A percentile compares a stretch with the other conserved stretches of the same genome.
These are phyloP conservation scores for Fremontodendron californicum DNA, from an alignment of 345 rosid genomes.

Conservation along the genomic window DNA sequence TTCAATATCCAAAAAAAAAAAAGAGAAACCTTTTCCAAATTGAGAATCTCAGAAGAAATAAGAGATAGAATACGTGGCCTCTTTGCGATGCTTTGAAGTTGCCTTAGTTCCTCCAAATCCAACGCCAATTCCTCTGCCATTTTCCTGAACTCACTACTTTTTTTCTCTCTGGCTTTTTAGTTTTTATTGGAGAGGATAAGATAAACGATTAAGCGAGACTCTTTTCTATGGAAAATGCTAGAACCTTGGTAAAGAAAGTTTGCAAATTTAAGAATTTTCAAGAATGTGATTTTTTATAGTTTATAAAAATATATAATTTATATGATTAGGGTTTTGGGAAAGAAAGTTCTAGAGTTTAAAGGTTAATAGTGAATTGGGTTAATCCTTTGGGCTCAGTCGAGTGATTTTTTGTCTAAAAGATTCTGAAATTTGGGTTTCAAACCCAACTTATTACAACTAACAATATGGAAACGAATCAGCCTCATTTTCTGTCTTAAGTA, in stretches of 20 bases:
- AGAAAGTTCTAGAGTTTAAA: not conserved
- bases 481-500: not conserved
- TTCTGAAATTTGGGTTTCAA: not conserved
- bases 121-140: constrained; percentile 68
- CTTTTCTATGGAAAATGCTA: not conserved
- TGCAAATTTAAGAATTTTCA: not conserved
- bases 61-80: constrained; percentile 66
- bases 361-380: not conserved
- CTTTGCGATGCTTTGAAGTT: constrained; percentile 67
- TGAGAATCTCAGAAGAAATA: constrained; percentile 56
- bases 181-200: not conserved
- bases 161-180: too few relatives aligned
- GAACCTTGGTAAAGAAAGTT: not conserved
- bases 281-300: not conserved
- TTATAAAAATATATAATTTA: too few relatives aligned
- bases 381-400: not conserved
- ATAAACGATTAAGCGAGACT: not conserved
- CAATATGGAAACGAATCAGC: not conserved
- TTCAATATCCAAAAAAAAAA: constrained; percentile 3
- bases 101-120: constrained; percentile 77
- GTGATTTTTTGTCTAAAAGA: not conserved
- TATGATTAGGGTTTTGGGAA: not conserved
- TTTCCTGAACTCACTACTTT: not conserved
- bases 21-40: constrained; percentile 60
- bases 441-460: not conserved